These are phyloP conservation scores for Coprinopsis strossmayeri DNA, from an alignment of 768 basidiomycete species.

Conservation along the genomic window DNA sequence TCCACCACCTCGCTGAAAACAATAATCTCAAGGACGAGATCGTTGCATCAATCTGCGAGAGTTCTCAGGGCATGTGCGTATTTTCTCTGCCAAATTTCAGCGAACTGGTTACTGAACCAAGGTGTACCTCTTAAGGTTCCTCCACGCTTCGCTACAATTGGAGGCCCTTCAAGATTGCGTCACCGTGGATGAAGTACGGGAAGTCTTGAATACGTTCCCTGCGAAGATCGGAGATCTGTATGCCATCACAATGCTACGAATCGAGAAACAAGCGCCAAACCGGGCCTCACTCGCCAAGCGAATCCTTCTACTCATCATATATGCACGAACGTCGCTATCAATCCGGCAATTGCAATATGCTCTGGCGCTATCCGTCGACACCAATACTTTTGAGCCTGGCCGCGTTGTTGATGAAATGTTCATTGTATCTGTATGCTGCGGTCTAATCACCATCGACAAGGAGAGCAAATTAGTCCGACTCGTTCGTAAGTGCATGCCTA, in stretches of 20 bases:
- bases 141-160: constrained; percentile 1
- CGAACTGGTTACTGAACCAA: neutral
- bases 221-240: neutral
- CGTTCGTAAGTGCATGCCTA: neutral
- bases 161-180: neutral
- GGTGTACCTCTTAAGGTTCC: constrained; percentile 1
- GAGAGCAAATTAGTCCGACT: neutral
- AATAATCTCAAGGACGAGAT: neutral
- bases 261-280: neutral
- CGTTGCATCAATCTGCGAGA: neutral
- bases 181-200: neutral
- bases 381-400: neutral
- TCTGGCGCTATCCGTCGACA: neutral
- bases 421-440: neutral
- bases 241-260: neutral
- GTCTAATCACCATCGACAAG: neutral
- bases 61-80: neutral
- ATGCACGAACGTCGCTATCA: neutral
- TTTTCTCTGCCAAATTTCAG: neutral
- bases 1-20: neutral
- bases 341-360: constrained; percentile 2
- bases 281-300: neutral
- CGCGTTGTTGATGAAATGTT: neutral
- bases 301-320: neutral
- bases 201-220: neutral